Percentiles rank a stretch among this genome's conserved stretches.
phyloP scores from a whole-genome alignment of 768 basidiomycete species.

The Lactarius psammicola region DNA sequence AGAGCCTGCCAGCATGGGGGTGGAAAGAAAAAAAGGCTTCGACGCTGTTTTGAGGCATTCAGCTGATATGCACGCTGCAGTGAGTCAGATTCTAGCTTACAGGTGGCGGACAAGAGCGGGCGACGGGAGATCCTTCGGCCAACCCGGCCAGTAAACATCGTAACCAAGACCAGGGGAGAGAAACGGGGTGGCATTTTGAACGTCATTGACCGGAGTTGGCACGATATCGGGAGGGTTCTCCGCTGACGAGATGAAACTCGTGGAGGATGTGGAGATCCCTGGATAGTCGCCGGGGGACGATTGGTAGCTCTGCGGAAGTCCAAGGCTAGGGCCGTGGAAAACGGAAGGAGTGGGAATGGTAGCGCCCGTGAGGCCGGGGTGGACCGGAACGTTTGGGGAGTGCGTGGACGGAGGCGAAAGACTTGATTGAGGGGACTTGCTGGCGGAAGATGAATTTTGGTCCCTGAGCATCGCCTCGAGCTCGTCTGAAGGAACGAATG shows the following conservation, averaged over 20 bases:
- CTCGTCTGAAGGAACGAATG: slow-evolving; percentile 48
- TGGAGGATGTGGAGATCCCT: not conserved
- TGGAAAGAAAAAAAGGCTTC: slow-evolving; percentile 80
- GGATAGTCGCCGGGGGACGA: not conserved
- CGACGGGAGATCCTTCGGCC: slow-evolving; percentile 63
- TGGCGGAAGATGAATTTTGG: slow-evolving; percentile 1
- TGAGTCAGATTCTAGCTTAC: slow-evolving; percentile 40
- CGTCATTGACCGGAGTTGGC: not conserved
- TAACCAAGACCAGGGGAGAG: slow-evolving; percentile 9
- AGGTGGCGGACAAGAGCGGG: slow-evolving; percentile 63
- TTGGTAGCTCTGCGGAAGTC: slow-evolving; percentile 9
- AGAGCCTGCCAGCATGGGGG: slow-evolving; percentile 67
- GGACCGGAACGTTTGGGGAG: slow-evolving; percentile 10
- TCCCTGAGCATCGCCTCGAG: slow-evolving; percentile 60
- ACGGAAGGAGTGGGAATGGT: not conserved
- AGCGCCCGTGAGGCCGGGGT: slow-evolving; percentile 5
- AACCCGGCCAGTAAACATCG: slow-evolving; percentile 34
- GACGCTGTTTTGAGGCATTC: slow-evolving; percentile 44
- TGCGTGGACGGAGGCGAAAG: slow-evolving; percentile 9
- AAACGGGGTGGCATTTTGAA: slow-evolving; percentile 1
- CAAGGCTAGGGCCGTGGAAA: slow-evolving; percentile 11
- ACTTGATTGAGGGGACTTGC: slow-evolving; percentile 6
- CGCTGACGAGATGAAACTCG: slow-evolving; percentile 5
- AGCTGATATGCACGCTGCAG: not conserved
- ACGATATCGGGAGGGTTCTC: slow-evolving; percentile 10